phyloP scores from a whole-genome alignment of 768 basidiomycete species.

The Tylopilus sp. region DNA sequence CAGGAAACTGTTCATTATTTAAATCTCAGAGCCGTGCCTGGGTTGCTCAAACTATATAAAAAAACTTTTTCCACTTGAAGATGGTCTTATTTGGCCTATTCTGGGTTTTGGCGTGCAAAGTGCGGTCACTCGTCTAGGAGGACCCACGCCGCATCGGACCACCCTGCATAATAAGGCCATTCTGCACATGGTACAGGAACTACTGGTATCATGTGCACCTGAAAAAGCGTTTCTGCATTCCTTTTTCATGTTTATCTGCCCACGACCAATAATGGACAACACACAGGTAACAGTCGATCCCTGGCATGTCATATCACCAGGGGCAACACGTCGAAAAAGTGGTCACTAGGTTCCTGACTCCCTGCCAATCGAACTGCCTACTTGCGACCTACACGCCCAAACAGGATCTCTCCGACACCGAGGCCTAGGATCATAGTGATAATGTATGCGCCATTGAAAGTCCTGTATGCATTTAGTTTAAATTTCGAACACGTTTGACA shows the following conservation, averaged over 20 bases:
- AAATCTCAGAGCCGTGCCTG: too few relatives aligned
- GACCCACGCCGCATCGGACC: too few relatives aligned
- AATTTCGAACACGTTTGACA: not conserved
- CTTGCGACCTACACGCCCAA: slow-evolving; percentile 50
- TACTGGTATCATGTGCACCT: too few relatives aligned
- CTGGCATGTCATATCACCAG: not conserved
- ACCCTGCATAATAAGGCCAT: too few relatives aligned
- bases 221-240: too few relatives aligned
- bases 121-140: too few relatives aligned
- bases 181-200: too few relatives aligned
- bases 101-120: not conserved
- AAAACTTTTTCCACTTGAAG: slow-evolving; percentile 14
- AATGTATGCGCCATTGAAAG: slow-evolving; percentile 76
- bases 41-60: slow-evolving; percentile 1
- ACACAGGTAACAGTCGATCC: too few relatives aligned
- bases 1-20: too few relatives aligned
- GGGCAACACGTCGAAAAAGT: not conserved
- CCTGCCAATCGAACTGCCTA: not conserved
- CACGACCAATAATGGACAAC: too few relatives aligned
- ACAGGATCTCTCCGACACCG: slow-evolving; percentile 70
- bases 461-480: slow-evolving; percentile 47
- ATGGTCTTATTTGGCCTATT: slow-evolving; percentile 21
- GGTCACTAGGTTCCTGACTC: not conserved
- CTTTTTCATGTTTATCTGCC: too few relatives aligned
- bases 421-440: slow-evolving; percentile 69